Base-by-base conservation (phyloP, 176 grass and related monocot species). In the Lolium multiflorum region DNA sequence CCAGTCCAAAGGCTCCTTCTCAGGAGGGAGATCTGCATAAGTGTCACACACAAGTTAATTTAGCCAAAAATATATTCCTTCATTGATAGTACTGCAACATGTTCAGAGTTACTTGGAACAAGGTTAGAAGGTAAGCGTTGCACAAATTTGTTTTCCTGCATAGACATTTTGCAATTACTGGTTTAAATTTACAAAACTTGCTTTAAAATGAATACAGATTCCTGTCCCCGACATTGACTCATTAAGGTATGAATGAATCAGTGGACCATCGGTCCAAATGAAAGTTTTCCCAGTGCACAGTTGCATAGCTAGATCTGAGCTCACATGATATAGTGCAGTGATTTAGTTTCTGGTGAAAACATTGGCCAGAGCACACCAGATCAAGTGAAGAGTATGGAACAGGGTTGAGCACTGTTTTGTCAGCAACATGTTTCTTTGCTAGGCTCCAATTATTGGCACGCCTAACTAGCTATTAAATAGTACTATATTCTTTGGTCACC, bases 21-120 rank as follows among this genome's bases (percentile, higher is more conserved):
- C 93, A 75, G 89, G 93, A 67, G 87, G 85, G 70, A 98, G 87
- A 87, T 98, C 95, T 98, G 89, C 71, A 88, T 85, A 82, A 67
- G 77, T 76, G 54, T 75, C 67, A 28, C n/a, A 37, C 51, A 39
- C 11, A 65, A 41, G 28, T 54, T 46, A 51, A 69, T 71, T 84
- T 82, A 84, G 81, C 74, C 66, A 60, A 62, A 76, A 70, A 24
- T 62, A 16, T 12, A 58, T 26, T 16, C 31, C 54, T 64, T 18
- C 37, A 16, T 24, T 50, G 13, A 61, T 69, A 77, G 61, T 43
- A 86, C 10, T 67, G 52, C 48, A 37, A 67, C 57, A 66, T 49
- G 12, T 5, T 9, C 22, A 58, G 20, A 52, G 77, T 80, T 60
- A 47, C 22, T 76, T 81, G 38, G 70, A 70, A 59, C 16, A 76